Evolutionary conservation across 2,329 filamentous ascomycete species (phyloP), one percentile per base, ranked within the genome.

Genomic region (Boeremia lycopersici): DNA sequence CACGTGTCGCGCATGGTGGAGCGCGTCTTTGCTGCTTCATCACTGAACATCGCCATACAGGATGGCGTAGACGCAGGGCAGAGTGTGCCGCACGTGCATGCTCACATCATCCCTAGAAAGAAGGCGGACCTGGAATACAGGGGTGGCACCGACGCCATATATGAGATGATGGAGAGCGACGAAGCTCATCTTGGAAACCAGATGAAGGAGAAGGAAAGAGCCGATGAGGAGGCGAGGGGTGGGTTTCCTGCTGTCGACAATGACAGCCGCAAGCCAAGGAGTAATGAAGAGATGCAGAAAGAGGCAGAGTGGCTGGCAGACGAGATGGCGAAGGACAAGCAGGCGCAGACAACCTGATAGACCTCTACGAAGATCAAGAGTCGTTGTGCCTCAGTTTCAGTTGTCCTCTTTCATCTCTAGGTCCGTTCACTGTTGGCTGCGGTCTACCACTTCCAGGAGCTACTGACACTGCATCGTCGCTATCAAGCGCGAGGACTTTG

Each of bases 21-120:
- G 68, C 79, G 80, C 28, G 74, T 86, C 59, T 82, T 84, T 72
- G 71, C 82, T 30, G 89, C 86, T 6, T 86, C 90, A 9, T 89
- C 90, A 56, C 89, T 98, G 77, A 98, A 96, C 71, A 87, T 99
- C 44, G 93, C 93, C 0, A 84, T 99, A n/a, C 95, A 99, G 74
- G 95, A 99, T 74, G 95, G 95, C 17, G 79, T 82, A 29, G 91
- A 92, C 56, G 91, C 95, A 1, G 95, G 95, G 0, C 95, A 99
- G 82, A 96, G 91, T 53, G 93, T 99, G 39, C 82, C 91, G 8
- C 95, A 99, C 77, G 86, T 97, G 12, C 95, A 99, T 77, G 89
- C 92, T 25, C 95, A 99, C 78, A 84, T 97, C 43, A 93, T 97
- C 48, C 93, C 93, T 17, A 80, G 93, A 31, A 79, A 79, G 54